Conservation (phyloP, 805 yeast species). For the Henningerozyma blattae region DNA sequence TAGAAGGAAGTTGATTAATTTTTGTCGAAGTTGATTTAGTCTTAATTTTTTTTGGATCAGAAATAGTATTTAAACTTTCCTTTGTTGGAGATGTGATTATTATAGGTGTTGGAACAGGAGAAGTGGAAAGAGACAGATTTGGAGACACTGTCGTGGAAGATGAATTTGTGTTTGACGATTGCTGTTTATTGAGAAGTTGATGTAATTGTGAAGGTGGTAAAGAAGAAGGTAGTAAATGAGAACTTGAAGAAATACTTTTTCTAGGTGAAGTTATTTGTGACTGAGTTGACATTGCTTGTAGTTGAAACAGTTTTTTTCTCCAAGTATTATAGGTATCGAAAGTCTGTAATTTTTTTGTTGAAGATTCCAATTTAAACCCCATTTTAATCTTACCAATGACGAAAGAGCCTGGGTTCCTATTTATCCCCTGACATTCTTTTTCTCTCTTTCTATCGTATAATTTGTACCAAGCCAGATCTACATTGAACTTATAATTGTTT, state of each 20-base stretch:
- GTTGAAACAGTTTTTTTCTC: constrained; percentile 9
- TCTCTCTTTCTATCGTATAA: constrained; percentile 15
- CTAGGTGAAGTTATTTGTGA: no score
- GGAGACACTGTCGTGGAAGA: no score
- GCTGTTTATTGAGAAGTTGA: no score
- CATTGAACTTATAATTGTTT: constrained; percentile 11
- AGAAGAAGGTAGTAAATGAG: neutral
- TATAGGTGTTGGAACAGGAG: no score
- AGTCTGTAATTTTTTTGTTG: constrained; percentile 6
- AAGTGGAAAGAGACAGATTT: no score
- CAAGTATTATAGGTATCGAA: constrained; percentile 10
- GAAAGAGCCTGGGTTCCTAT: neutral
- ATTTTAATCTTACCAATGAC: constrained; percentile 17
- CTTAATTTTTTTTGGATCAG: no score
- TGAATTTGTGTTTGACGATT: no score
- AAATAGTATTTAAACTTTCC: no score
- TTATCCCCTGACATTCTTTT: constrained; percentile 4
- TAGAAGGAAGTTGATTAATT: no score
- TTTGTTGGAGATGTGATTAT: no score
- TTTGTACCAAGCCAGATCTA: constrained; percentile 15
- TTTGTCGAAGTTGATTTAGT: no score
- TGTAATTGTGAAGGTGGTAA: neutral
- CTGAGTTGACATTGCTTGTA: no score
- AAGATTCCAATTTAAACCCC: constrained; percentile 10
- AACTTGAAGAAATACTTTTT: neutral